Percentiles rank a stretch among this genome's conserved stretches.
These are phyloP conservation scores for Leucosporidium yakuticum DNA, from an alignment of 768 basidiomycete genomes.

Conservation along the genomic window DNA sequence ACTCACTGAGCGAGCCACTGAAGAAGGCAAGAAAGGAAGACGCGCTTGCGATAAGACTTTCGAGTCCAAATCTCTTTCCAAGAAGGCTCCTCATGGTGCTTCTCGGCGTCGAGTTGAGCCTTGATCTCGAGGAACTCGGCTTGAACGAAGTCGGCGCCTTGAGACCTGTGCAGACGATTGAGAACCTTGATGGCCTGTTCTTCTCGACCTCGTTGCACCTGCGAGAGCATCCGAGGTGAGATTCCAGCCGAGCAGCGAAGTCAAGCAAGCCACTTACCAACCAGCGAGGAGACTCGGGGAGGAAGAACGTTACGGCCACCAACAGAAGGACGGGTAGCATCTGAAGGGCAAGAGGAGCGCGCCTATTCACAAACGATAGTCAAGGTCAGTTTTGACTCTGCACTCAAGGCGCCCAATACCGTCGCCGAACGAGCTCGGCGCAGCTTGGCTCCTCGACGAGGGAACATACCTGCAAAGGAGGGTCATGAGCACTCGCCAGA, in stretches of 20 bases:
- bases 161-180: not conserved
- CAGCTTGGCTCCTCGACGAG: too few relatives aligned
- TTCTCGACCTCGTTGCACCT: not conserved
- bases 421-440: too few relatives aligned
- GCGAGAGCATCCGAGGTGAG: not conserved
- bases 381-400: too few relatives aligned
- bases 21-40: not conserved
- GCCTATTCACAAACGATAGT: not conserved
- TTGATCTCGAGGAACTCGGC: not conserved
- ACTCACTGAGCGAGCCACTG: not conserved
- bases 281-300: not conserved
- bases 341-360: not conserved
- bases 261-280: not conserved
- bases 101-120: not conserved
- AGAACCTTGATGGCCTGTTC: not conserved
- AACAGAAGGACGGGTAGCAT: not conserved
- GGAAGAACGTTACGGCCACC: not conserved
- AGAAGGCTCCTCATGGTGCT: not conserved
- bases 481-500: too few relatives aligned
- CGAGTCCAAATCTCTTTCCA: not conserved
- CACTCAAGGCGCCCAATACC: too few relatives aligned
- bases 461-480: too few relatives aligned
- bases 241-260: not conserved
- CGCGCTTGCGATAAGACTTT: not conserved
- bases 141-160: not conserved